Evolutionary conservation across 306 rosid genomes (phyloP), one percentile per base, ranked within the genome.

Genomic region (Trifolium dubium): DNA sequence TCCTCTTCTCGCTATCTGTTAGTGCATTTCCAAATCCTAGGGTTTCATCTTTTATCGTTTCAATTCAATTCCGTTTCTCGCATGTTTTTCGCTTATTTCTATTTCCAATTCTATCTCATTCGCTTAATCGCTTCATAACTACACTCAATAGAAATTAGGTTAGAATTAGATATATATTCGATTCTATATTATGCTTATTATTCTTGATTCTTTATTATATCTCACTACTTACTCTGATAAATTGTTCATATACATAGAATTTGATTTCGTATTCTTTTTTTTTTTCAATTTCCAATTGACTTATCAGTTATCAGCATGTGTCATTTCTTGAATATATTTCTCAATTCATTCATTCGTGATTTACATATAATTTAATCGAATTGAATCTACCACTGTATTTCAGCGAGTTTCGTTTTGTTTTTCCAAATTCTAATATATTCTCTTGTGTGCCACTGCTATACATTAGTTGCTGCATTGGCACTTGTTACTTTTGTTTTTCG

Each of bases 1-100:
- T 47, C 99, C 99, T 47, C 99, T 95, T 58, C 99, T 95, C 83
- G 98, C 99, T 63, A 95, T 95, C 69, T 95, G 99, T 95, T 79
- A 80, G 79, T 77, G 71, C 79, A 47, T 74, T 63, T 80, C 14
- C 11, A 60, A 5, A 15, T 39, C 67, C 71, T 77, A 78, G 85
- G 83, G 67, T 81, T 85, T 85, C 82, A 2, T n/a, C 7, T 35
- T 41, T n/a, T n/a, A n/a, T n/a, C n/a, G n/a, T n/a, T n/a, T n/a
- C n/a, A n/a, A n/a, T n/a, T 8, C 73, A 64, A 64, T 79, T 62
- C 31, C 46, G 73, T 44, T 55, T 32, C 28, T 69, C 54, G 2
- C 17, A 8, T 64, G 10, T 5, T 2, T n/a, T n/a, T n/a, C n/a
- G n/a, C n/a, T n/a, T n/a, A n/a, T n/a, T n/a, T n/a, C n/a, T n/a